Conservation (phyloP, 2,329 filamentous ascomycete species). For the Aschersonia sp. region DNA sequence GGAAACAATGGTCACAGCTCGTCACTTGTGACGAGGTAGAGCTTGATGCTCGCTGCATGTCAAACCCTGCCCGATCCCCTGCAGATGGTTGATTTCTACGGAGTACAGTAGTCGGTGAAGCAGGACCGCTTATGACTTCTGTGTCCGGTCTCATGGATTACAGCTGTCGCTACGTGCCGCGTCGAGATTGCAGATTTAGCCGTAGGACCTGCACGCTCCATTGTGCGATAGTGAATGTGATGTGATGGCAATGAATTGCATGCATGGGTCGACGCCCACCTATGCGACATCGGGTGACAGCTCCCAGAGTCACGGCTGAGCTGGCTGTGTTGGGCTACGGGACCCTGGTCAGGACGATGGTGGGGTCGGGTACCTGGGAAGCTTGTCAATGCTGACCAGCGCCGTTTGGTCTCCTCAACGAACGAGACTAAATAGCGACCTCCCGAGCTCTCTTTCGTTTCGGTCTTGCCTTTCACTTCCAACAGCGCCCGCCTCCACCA, state of each 20-base stretch:
- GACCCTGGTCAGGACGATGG: background rate
- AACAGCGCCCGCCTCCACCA: background rate
- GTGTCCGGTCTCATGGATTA: too few species aligned
- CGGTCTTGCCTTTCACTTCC: background rate
- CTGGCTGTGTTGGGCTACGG: background rate
- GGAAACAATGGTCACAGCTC: background rate
- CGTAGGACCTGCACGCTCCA: background rate
- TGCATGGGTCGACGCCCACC: background rate
- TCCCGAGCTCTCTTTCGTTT: background rate
- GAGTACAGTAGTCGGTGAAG: background rate
- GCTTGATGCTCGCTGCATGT: background rate
- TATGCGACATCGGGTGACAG: background rate
- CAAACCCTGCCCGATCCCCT: too few species aligned
- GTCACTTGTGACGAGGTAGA: background rate
- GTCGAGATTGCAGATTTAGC: background rate
- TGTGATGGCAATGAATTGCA: background rate
- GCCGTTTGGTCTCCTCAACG: background rate
- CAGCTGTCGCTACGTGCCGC: too few species aligned
- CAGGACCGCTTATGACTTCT: too few species aligned
- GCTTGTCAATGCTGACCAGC: background rate
- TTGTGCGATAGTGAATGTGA: background rate
- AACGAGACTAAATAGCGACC: too few species aligned
- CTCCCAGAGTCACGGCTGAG: background rate
- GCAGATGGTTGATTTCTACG: background rate
- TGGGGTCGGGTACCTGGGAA: too few species aligned